A percentile compares a stretch with the other conserved stretches of the same genome.
These are phyloP conservation scores for Saccharomyces hybrid DNA, from an alignment of 1,139 yeast genomes.

Conservation along the genomic window DNA sequence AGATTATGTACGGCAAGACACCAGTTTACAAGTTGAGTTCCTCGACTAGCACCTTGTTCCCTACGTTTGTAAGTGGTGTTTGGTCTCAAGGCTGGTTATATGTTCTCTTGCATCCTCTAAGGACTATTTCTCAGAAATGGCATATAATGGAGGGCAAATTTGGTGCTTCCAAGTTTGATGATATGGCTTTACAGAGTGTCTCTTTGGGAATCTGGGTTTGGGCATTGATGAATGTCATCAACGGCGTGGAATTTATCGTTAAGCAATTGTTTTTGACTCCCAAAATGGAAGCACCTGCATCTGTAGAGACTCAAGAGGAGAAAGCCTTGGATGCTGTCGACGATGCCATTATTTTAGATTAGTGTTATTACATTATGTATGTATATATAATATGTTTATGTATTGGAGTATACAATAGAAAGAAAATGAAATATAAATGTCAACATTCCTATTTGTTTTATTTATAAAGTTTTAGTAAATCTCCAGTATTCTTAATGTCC, in stretches of 20 bases:
- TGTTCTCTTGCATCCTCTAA: conserved; percentile 24
- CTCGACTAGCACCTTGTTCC: conserved; percentile 25
- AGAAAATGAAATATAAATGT: not conserved
- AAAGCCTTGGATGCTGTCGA: conserved; percentile 1
- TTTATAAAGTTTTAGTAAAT: not conserved
- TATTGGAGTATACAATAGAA: not conserved
- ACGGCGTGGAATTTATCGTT: conserved; percentile 22
- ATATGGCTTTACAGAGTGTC: conserved; percentile 17
- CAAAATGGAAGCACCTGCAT: not conserved
- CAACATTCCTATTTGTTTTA: not conserved
- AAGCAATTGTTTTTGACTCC: conserved; percentile 11
- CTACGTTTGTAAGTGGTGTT: conserved; percentile 24
- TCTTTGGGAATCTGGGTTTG: conserved; percentile 32
- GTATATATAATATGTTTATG: not conserved
- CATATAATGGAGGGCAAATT: not conserved
- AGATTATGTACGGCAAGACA: conserved; percentile 30
- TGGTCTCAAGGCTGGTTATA: conserved; percentile 29
- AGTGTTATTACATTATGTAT: not conserved
- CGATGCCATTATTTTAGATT: not conserved
- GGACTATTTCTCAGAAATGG: conserved; percentile 5
- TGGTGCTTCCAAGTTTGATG: conserved; percentile 3
- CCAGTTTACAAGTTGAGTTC: conserved; percentile 21
- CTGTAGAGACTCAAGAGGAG: not conserved
- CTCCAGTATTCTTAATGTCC: conserved; percentile 1
- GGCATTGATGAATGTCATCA: conserved; percentile 26